phyloP scores from a whole-genome alignment of 805 yeast genomes.

The Saccharomycopsis javanensis region DNA sequence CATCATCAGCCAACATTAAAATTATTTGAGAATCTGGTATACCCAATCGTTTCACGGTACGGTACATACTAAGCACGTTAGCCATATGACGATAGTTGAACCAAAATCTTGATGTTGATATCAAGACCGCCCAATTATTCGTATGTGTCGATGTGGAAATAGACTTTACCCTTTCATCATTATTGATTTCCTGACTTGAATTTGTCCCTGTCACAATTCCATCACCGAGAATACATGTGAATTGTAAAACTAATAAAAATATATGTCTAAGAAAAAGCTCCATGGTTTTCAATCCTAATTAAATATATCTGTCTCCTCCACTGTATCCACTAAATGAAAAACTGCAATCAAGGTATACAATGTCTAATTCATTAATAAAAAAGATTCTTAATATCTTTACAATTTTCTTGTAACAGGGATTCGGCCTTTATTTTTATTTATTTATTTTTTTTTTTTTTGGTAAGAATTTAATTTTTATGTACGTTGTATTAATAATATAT shows the following conservation, averaged over 20 bases:
- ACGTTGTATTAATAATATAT: no score
- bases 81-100: constrained; percentile 98
- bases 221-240: not conserved
- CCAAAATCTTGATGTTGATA: constrained; percentile 96
- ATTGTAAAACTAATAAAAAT: not conserved
- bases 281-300: no score
- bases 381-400: no score
- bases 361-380: no score
- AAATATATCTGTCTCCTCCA: no score
- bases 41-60: constrained; percentile 92
- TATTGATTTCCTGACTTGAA: not conserved
- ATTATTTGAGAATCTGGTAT: constrained; percentile 97
- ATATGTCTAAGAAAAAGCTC: not conserved
- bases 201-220: not conserved
- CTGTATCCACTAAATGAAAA: no score
- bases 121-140: constrained; percentile 75
- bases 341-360: no score
- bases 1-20: constrained; percentile 91
- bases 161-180: not conserved
- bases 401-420: no score
- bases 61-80: constrained; percentile 83
- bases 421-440: no score
- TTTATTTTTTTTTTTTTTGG: no score
- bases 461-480: no score
- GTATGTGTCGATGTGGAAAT: constrained; percentile 37